Percentiles rank a stretch among this genome's conserved stretches.
phyloP scores from a whole-genome alignment of 2,329 filamentous ascomycete species.

The Ophiocordyceps australis region DNA sequence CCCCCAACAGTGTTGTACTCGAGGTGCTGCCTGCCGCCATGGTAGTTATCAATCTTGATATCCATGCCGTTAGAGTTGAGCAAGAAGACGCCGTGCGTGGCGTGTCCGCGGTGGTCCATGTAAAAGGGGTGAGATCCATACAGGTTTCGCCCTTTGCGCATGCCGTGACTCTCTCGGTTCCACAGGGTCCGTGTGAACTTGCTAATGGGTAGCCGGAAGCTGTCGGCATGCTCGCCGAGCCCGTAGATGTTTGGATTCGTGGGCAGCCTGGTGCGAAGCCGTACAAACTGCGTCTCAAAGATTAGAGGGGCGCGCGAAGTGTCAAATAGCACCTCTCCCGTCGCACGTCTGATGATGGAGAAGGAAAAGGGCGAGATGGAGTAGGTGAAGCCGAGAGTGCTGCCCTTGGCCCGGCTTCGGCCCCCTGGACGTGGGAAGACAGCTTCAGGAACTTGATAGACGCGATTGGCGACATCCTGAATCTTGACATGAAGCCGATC shows the following conservation, averaged over 20 bases:
- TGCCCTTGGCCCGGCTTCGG: conserved; percentile 6
- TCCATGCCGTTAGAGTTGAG: conserved; percentile 66
- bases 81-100: conserved; percentile 57
- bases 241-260: conserved; percentile 56
- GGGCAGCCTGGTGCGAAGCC: conserved; percentile 52
- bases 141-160: conserved; percentile 46
- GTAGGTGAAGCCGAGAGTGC: conserved; percentile 27
- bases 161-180: conserved; percentile 47
- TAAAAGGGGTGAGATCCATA: conserved; percentile 69
- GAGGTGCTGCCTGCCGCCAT: conserved; percentile 44
- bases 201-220: conserved; percentile 47
- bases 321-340: conserved; percentile 43
- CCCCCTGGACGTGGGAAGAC: conserved; percentile 37
- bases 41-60: conserved; percentile 45
- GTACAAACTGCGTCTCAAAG: conserved; percentile 64
- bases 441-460: conserved; percentile 57
- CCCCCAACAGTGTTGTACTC: conserved; percentile 72
- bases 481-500: conserved; percentile 59
- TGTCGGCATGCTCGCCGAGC: conserved; percentile 59
- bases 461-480: conserved; percentile 47
- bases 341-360: conserved; percentile 25
- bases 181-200: conserved; percentile 47
- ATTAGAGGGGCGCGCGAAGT: conserved; percentile 47
- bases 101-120: conserved; percentile 30
- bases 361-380: conserved; percentile 45